Percentiles rank a stretch among this genome's conserved stretches.
These are phyloP conservation scores for Ustilago xerochloae DNA, from an alignment of 1,284 basidiomycete genomes.

Conservation along the genomic window DNA sequence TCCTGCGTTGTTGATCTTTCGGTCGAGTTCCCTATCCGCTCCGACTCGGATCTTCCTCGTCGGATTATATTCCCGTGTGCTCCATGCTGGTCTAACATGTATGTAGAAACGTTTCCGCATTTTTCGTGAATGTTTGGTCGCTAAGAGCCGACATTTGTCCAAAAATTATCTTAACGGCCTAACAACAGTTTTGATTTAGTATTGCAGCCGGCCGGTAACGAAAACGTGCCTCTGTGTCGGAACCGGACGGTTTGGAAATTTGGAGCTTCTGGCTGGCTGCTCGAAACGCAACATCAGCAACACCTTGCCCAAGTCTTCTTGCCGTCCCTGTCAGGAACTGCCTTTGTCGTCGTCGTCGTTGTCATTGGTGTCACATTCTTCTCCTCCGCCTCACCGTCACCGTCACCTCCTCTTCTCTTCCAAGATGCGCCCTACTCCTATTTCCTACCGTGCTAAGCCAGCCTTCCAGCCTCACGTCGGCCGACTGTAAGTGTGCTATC, in stretches of 20 bases:
- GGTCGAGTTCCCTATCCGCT: constrained; percentile 46
- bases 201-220: constrained; percentile 14
- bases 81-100: too few species aligned
- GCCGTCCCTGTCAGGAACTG: not conserved
- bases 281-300: not conserved
- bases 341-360: not conserved
- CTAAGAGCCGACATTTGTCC: too few species aligned
- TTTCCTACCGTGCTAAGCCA: constrained; percentile 48
- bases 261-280: constrained; percentile 9
- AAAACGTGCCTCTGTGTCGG: constrained; percentile 16
- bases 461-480: constrained; percentile 61
- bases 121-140: too few species aligned
- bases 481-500: constrained; percentile 55
- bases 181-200: not conserved
- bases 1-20: constrained; percentile 3
- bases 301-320: constrained; percentile 13
- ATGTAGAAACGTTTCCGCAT: too few species aligned
- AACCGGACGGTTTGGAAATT: constrained; percentile 37
- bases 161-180: not conserved
- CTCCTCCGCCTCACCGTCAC: constrained; percentile 1
- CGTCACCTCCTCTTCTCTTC: not conserved
- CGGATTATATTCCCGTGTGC: too few species aligned
- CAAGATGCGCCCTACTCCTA: constrained; percentile 44
- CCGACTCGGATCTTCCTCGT: constrained; percentile 1
- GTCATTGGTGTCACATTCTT: constrained; percentile 2